phyloP scores from a whole-genome alignment of 192 early-diverging fungal species.

The Allomyces macrogynus region DNA sequence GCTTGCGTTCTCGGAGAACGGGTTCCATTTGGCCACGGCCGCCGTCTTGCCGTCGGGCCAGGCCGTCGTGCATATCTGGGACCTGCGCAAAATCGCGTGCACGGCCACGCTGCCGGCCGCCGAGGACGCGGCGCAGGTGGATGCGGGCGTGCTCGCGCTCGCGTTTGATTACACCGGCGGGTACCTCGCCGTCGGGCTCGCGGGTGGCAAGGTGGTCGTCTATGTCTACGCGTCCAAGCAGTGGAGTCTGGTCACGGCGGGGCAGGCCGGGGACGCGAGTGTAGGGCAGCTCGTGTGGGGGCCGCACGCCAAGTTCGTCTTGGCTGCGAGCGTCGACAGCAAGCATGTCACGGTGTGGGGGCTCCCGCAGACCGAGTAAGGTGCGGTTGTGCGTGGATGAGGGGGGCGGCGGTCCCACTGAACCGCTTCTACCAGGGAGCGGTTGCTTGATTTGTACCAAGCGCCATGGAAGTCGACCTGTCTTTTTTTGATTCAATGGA shows the following conservation, averaged over 20 bases:
- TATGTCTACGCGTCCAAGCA: background rate
- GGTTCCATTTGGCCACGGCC: background rate
- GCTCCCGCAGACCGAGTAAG: too few species aligned
- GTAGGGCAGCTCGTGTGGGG: background rate
- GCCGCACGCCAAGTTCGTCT: background rate
- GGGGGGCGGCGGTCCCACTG: too few species aligned
- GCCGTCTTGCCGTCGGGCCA: background rate
- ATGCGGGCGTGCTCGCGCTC: background rate
- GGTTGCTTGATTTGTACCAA: too few species aligned
- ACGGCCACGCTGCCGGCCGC: background rate
- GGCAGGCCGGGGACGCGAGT: background rate
- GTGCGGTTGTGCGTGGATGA: too few species aligned
- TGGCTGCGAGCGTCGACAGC: too few species aligned
- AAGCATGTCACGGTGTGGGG: too few species aligned
- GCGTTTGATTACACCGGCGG: background rate
- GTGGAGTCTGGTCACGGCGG: background rate
- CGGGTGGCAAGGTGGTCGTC: background rate
- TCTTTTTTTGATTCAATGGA: too few species aligned
- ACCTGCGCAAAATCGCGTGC: background rate
- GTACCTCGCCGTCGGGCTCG: background rate
- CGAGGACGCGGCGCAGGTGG: background rate
- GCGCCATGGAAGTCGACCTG: too few species aligned
- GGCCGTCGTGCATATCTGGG: background rate
- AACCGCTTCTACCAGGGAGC: too few species aligned
- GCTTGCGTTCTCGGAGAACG: background rate